Evolutionary conservation across 2,329 filamentous ascomycete genomes (phyloP), one percentile per base, ranked within the genome.

Genomic region (Aspergillus versicolor): DNA sequence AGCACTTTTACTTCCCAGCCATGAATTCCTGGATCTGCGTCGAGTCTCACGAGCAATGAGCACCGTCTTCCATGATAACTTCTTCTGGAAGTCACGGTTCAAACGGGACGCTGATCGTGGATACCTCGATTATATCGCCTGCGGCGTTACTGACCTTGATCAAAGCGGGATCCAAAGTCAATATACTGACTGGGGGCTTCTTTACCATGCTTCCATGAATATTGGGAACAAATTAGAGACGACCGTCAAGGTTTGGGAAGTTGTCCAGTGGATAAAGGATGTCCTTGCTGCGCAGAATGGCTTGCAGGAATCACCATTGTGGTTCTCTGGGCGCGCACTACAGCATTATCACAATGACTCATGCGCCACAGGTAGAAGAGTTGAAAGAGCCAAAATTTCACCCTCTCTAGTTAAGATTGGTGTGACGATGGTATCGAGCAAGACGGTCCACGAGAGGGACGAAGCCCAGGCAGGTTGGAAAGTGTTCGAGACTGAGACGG

Each of bases 21-120:
- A 7, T 17, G 61, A 59, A 24, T 27, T 54, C 24, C 32, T 57
- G 19, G 43, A 21, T 15, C 43, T 61, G 13, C 53, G 61, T 6
- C 22, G 46, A 34, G 42, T 34, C 11, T 57, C 60, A 24, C 54
- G 60, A 48, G 54, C 50, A 22, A 57, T 54, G 46, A 34, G 21
- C 3, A 24, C 41, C 7, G 17, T 62, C 17, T 62, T 61, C 24
- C 12, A 22, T 30, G 52, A 52, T 45, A 42, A 27, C 4, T 8
- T 21, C 15, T 62, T 59, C 47, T 63, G 61, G 60, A 57, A 38
- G 50, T 46, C 55, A 3, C 34, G 49, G 51, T 61, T 63, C 22
- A 41, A 13, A 3, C 41, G 45, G 37, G 52, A 49, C 24, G 34
- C 27, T 8, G 57, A 63, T 22, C 55, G 49, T 3, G 59, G 50